Evolutionary conservation across 352 stramenopile genomes (phyloP), one percentile per base, ranked within the genome.

Genomic region (Phytophthora vignae): DNA sequence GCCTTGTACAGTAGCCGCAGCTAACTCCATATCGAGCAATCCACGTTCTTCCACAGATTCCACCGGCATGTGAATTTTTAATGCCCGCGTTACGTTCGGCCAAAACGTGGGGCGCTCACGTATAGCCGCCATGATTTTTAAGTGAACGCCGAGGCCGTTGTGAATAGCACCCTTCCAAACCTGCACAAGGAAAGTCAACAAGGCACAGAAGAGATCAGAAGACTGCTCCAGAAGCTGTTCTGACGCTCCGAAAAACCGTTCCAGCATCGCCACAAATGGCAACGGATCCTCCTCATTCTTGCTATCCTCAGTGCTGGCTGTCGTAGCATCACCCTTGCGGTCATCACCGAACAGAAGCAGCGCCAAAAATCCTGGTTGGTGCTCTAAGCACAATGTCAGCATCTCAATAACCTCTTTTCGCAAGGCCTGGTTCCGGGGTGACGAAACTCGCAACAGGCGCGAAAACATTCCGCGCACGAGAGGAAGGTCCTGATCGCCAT

Each of bases 341-440:
- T 65, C 38, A 17, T 36, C 48, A 22, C 84, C 82, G 25, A 91
- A 82, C 0, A 91, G 65, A 2, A 93, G 50, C 14, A 83, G 67
- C 8, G 84, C 82, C 6, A 93, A 73, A 42, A 93, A 93, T 7
- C 78, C 80, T 9, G 83, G 85, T 44, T 93, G 85, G 54, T 86
- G 74, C 27, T 89, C 74, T 21, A 93, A 60, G 10, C 76, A 91
- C 53, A 79, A 61, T 0, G 81, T 87, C 21, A 93, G 55, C 54
- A 93, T 60, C 29, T 80, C 71, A 67, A 93, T 62, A 12, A 90
- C 50, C 54, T 84, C 77, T 42, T 83, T 90, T 19, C 71, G 69
- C 22, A 86, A 17, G 17, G 50, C 25, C 4, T 60, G n/a, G 22
- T 81, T 63, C 12, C 60, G 56, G 17, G 67, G 52, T 15, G 77